Evolutionary conservation across 129 eudicot species (phyloP).

Genomic region (Chrysanthemum seticuspe): DNA sequence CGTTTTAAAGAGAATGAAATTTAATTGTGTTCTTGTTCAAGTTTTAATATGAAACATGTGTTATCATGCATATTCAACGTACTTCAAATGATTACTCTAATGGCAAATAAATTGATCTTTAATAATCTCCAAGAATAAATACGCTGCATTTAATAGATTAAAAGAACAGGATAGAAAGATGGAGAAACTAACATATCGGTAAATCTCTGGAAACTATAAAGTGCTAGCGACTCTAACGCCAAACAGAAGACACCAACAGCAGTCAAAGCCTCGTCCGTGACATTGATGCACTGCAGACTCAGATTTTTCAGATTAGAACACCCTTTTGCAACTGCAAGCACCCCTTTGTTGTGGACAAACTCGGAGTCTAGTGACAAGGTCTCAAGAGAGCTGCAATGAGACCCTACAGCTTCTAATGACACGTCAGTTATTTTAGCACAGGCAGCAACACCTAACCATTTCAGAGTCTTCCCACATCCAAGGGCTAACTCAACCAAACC

Average conservation of each 20-base stretch:
- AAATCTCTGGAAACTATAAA: constrained; percentile 15
- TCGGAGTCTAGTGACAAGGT: constrained; percentile 3
- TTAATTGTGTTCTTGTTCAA: too few species aligned
- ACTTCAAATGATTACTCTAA: background rate
- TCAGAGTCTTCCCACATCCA: constrained; percentile 12
- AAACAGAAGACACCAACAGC: constrained; percentile 9
- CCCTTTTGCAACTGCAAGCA: constrained; percentile 15
- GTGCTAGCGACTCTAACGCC: constrained; percentile 13
- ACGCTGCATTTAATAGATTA: background rate
- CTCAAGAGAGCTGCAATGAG: constrained; percentile 14
- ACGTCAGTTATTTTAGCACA: constrained; percentile 17
- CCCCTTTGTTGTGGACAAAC: constrained; percentile 2
- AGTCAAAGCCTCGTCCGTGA: constrained; percentile 12
- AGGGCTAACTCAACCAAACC: constrained; percentile 13
- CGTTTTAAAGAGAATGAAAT: too few species aligned
- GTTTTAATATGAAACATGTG: too few species aligned
- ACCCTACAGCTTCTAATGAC: constrained; percentile 17
- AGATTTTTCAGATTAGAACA: constrained; percentile 5
- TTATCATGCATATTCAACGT: background rate
- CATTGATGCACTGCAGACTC: constrained; percentile 6
- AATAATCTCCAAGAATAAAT: background rate
- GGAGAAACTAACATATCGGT: constrained; percentile 10
- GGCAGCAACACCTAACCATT: constrained; percentile 8
- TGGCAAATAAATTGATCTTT: background rate
- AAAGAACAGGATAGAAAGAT: background rate